These are phyloP conservation scores for Sporobolomyces roseus DNA, from an alignment of 768 basidiomycete genomes.

Conservation along the genomic window DNA sequence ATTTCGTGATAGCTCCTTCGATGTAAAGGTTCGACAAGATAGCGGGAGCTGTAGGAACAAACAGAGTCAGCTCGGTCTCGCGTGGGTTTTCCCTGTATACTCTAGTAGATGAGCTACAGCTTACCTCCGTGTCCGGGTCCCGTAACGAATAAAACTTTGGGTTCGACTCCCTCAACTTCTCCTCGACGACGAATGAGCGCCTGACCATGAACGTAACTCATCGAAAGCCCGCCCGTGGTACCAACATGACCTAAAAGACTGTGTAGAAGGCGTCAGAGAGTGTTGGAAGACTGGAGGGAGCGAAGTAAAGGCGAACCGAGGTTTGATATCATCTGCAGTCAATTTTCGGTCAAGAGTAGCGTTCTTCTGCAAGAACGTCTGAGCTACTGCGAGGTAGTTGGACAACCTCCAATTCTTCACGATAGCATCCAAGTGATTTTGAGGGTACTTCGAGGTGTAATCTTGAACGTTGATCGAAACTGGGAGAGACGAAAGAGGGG, in stretches of 20 bases:
- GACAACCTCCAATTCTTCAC: conserved; percentile 24
- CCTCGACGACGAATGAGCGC: conserved; percentile 51
- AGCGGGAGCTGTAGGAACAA: conserved; percentile 66
- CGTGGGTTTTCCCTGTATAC: conserved; percentile 36
- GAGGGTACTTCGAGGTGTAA: conserved; percentile 5
- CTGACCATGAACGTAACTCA: conserved; percentile 68
- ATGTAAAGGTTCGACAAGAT: conserved; percentile 81
- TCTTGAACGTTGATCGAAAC: conserved; percentile 12
- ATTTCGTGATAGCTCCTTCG: conserved; percentile 63
- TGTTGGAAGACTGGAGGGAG: conserved; percentile 52
- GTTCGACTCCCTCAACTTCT: conserved; percentile 46
- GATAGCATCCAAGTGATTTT: conserved; percentile 25
- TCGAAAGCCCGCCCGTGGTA: conserved; percentile 66
- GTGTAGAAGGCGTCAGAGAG: background rate
- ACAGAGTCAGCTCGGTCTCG: background rate
- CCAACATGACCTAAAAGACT: conserved; percentile 44
- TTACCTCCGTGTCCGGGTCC: conserved; percentile 59
- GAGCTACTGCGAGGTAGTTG: conserved; percentile 50
- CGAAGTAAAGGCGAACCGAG: conserved; percentile 45
- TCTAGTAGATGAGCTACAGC: conserved; percentile 16
- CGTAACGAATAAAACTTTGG: conserved; percentile 70
- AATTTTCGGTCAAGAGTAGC: conserved; percentile 61
- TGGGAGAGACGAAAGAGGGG: conserved; percentile 13
- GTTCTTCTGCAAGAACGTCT: conserved; percentile 78
- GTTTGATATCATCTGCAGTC: conserved; percentile 68